phyloP scores from a whole-genome alignment of 345 rosid species.

The Eutrema japonicum region DNA sequence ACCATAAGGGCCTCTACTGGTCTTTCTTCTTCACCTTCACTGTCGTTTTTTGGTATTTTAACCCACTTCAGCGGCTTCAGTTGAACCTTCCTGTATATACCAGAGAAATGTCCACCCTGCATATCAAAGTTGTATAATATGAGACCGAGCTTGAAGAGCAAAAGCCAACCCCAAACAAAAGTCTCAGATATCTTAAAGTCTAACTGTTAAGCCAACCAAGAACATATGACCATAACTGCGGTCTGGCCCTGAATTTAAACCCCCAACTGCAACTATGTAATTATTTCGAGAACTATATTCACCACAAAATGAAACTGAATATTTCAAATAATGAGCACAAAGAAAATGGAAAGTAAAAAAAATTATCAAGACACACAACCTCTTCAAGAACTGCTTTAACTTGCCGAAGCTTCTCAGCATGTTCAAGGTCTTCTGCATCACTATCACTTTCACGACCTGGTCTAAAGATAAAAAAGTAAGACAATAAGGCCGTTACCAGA shows the following conservation, averaged over 20 bases:
- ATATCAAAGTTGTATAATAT: slow-evolving; percentile 28
- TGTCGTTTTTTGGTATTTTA: slow-evolving; percentile 67
- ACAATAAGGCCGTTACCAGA: slow-evolving; percentile 22
- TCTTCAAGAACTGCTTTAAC: slow-evolving; percentile 99
- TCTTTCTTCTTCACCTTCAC: slow-evolving; percentile 94
- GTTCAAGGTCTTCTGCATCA: slow-evolving; percentile 98
- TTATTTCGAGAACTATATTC: not conserved
- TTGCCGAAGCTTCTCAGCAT: slow-evolving; percentile 99
- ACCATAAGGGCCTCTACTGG: slow-evolving; percentile 98
- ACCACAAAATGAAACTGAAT: slow-evolving; percentile 4
- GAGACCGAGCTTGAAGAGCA: slow-evolving; percentile 18
- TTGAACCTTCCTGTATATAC: slow-evolving; percentile 98
- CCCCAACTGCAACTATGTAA: not conserved
- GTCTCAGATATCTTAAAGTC: slow-evolving; percentile 4
- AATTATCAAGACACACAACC: slow-evolving; percentile 49
- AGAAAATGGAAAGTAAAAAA: slow-evolving; percentile 14
- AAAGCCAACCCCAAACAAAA: slow-evolving; percentile 23
- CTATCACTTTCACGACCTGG: slow-evolving; percentile 97
- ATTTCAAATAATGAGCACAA: slow-evolving; percentile 1
- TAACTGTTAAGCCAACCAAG: slow-evolving; percentile 1
- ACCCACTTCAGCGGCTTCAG: slow-evolving; percentile 96
- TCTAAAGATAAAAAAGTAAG: slow-evolving; percentile 35
- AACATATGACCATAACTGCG: slow-evolving; percentile 10
- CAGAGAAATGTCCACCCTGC: slow-evolving; percentile 99
- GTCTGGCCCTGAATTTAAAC: not conserved